Evolutionary conservation across 139 green algal species (phyloP).

Genomic region (Chlorella sp.): DNA sequence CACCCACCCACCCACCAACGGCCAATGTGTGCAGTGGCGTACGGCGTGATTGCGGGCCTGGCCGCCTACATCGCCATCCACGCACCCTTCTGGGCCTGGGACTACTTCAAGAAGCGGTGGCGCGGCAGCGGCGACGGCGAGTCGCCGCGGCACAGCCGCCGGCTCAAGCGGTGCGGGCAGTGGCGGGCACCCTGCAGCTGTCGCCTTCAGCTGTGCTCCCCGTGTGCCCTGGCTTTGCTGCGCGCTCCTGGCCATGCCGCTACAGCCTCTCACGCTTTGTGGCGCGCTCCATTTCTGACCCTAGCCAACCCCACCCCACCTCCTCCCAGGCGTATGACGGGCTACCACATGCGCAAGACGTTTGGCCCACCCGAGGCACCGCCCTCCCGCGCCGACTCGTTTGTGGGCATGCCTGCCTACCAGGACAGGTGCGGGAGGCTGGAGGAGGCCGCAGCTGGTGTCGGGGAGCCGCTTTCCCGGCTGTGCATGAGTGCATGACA

Average conservation of each 20-base stretch:
- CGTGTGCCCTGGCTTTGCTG: no score
- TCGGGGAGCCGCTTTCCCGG: no score
- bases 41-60: slow-evolving; percentile 75
- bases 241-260: no score
- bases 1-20: background rate
- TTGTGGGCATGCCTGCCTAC: slow-evolving; percentile 2
- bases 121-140: background rate
- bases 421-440: slow-evolving; percentile 9
- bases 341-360: slow-evolving; percentile 34
- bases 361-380: slow-evolving; percentile 15
- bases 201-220: no score
- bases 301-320: no score
- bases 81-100: slow-evolving; percentile 35
- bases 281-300: no score
- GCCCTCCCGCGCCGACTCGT: slow-evolving; percentile 21
- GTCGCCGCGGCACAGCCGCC: background rate
- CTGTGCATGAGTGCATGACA: no score
- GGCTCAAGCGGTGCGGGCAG: background rate
- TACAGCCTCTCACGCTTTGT: no score
- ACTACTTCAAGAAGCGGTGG: slow-evolving; percentile 7
- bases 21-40: slow-evolving; percentile 34
- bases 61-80: slow-evolving; percentile 64
- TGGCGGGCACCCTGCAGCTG: background rate
- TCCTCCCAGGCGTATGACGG: slow-evolving; percentile 9
- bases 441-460: no score